Evolutionary conservation across 305 asterid species (phyloP), one percentile per base, ranked within the genome.

Genomic region (Plantago coronopus): DNA sequence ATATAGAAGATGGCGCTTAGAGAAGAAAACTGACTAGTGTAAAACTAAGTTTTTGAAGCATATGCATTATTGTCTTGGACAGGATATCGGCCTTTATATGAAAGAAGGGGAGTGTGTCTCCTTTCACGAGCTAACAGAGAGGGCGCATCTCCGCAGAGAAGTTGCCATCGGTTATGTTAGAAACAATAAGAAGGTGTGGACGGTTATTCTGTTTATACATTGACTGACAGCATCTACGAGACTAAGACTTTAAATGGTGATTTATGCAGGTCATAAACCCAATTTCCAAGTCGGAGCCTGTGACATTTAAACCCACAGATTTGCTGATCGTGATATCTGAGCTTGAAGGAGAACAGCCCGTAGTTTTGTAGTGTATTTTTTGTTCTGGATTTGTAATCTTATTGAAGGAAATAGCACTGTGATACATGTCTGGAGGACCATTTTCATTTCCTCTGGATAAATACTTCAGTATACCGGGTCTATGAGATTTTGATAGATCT

Each of bases 71-170:
- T 61, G 38, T 45, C 37, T 63, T 14, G 54, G 64, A 63, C 83
- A 89, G 99, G 89, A 82, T 67, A 87, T 85, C 21, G 48, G 78
- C 61, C 91, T 87, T 40, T 93, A 93, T 84, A 89, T 87, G 96
- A 80, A 71, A 77, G 70, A 61, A 60, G 95, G 87, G 25, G 96
- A 93, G 76, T 83, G 74, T 45, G 90, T 89, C 4, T 82, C 94
- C 34, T 93, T 93, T 67, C 72, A 77, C 14, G 97, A 93, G 82
- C 91, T 93, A 46, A 62, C 95, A 21, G 99, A 93, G 79, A 76
- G 99, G 78, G 97, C 99, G 5, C 46, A 75, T 71, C 76, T 93
- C 61, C 84, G 96, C 54, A 78, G 94, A 79, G 96, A 93, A 93
- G 90, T 85, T 67, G 97, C 95, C 48, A 87, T 93, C 23, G 97